Evolutionary conservation across 169 alveolate genomes (phyloP).

Genomic region (Babesia sp.): DNA sequence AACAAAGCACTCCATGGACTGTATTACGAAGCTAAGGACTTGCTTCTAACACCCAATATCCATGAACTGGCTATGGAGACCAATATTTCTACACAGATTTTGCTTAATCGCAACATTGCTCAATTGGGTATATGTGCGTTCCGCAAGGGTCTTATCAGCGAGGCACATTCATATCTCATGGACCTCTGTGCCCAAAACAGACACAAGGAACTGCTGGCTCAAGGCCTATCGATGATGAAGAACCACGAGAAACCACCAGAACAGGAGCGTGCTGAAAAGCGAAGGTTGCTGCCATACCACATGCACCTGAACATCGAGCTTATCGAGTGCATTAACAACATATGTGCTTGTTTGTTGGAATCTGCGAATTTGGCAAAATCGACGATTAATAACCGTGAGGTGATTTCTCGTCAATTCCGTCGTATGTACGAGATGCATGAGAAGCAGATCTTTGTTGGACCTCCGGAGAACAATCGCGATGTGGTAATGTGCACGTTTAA

Average conservation of each 20-base stretch:
- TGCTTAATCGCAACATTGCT: slow-evolving; percentile 92
- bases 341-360: slow-evolving; percentile 90
- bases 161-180: slow-evolving; percentile 87
- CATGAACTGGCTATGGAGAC: slow-evolving; percentile 87
- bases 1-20: slow-evolving; percentile 87
- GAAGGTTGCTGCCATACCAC: slow-evolving; percentile 94
- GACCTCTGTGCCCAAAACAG: slow-evolving; percentile 91
- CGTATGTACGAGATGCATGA: slow-evolving; percentile 91
- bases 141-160: slow-evolving; percentile 90
- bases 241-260: slow-evolving; percentile 90
- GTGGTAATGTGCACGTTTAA: slow-evolving; percentile 89
- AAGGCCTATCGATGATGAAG: slow-evolving; percentile 86
- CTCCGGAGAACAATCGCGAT: slow-evolving; percentile 95
- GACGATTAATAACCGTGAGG: slow-evolving; percentile 67
- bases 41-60: slow-evolving; percentile 83
- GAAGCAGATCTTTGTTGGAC: slow-evolving; percentile 90
- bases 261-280: slow-evolving; percentile 93
- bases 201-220: slow-evolving; percentile 94
- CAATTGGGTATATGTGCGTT: slow-evolving; percentile 96
- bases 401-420: slow-evolving; percentile 87
- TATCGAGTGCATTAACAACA: slow-evolving; percentile 90
- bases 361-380: slow-evolving; percentile 88
- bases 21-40: slow-evolving; percentile 86
- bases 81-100: slow-evolving; percentile 89
- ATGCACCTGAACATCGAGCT: slow-evolving; percentile 95